These are phyloP conservation scores for Penicillium canariense DNA, from an alignment of 495 filamentous ascomycete species.

Conservation along the genomic window DNA sequence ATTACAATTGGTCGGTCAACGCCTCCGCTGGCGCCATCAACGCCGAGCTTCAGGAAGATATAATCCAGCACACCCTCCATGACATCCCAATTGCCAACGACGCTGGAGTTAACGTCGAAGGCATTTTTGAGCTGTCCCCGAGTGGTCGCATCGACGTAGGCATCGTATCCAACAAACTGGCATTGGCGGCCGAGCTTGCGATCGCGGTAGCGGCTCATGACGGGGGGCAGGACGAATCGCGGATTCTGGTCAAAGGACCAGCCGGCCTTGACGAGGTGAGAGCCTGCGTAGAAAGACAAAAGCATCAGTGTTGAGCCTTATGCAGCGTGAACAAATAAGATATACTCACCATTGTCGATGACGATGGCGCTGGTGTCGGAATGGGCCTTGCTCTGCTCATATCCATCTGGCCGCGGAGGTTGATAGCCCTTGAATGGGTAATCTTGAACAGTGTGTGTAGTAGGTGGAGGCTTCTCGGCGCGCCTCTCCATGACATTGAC, in stretches of 20 bases:
- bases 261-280: constrained; percentile 83
- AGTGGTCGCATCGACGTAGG: constrained; percentile 90
- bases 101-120: constrained; percentile 85
- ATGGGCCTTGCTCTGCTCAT: constrained; percentile 56
- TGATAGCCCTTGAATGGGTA: constrained; percentile 74
- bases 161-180: constrained; percentile 86
- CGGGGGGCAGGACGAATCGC: constrained; percentile 75
- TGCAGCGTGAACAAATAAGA: background rate
- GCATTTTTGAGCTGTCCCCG: constrained; percentile 84
- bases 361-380: constrained; percentile 72
- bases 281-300: constrained; percentile 52
- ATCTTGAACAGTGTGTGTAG: constrained; percentile 60
- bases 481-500: constrained; percentile 34
- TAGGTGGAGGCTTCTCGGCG: constrained; percentile 48
- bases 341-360: constrained; percentile 86
- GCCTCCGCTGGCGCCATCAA: constrained; percentile 68
- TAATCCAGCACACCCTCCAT: constrained; percentile 93
- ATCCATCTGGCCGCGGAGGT: constrained; percentile 64
- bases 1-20: constrained; percentile 88
- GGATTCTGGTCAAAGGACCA: constrained; percentile 89
- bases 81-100: constrained; percentile 95
- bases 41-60: constrained; percentile 84
- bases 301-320: background rate
- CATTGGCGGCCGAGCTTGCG: constrained; percentile 86
- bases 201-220: constrained; percentile 91